A percentile compares a stretch with the other conserved stretches of the same genome.
These are phyloP conservation scores for Aspergillus haitiensis DNA, from an alignment of 495 filamentous ascomycete genomes.

Conservation along the genomic window DNA sequence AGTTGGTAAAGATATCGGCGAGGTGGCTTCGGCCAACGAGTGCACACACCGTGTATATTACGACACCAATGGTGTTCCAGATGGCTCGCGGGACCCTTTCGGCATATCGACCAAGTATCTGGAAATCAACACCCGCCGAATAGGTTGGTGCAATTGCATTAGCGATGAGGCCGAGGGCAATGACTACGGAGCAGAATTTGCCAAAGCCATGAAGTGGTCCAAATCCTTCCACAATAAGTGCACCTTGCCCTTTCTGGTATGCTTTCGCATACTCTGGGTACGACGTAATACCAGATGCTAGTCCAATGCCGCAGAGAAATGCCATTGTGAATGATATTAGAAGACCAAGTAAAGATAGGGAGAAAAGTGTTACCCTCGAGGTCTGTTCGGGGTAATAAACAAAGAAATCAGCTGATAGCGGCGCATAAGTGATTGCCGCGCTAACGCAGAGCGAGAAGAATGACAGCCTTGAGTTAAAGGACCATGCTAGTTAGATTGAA, in stretches of 20 bases:
- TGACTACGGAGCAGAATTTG: conserved; percentile 70
- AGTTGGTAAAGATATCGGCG: conserved; percentile 68
- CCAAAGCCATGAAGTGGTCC: conserved; percentile 64
- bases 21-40: conserved; percentile 62
- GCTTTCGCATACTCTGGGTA: conserved; percentile 57
- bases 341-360: conserved; percentile 49
- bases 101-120: conserved; percentile 59
- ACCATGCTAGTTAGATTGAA: background rate
- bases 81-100: conserved; percentile 59
- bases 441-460: conserved; percentile 68
- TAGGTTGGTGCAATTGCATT: conserved; percentile 72
- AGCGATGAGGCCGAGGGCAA: conserved; percentile 68
- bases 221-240: conserved; percentile 66
- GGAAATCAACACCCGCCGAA: conserved; percentile 67
- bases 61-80: conserved; percentile 60
- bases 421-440: conserved; percentile 63
- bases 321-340: conserved; percentile 58
- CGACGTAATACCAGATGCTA: conserved; percentile 60
- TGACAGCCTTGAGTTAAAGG: conserved; percentile 44
- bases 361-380: conserved; percentile 35
- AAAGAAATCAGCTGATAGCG: conserved; percentile 63
- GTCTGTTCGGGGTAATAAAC: conserved; percentile 64
- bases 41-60: conserved; percentile 64
- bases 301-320: conserved; percentile 65
- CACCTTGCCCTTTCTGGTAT: conserved; percentile 48